These are phyloP conservation scores for Xerophyta viscosa DNA, from an alignment of 106 monocot genomes.

Conservation along the genomic window DNA sequence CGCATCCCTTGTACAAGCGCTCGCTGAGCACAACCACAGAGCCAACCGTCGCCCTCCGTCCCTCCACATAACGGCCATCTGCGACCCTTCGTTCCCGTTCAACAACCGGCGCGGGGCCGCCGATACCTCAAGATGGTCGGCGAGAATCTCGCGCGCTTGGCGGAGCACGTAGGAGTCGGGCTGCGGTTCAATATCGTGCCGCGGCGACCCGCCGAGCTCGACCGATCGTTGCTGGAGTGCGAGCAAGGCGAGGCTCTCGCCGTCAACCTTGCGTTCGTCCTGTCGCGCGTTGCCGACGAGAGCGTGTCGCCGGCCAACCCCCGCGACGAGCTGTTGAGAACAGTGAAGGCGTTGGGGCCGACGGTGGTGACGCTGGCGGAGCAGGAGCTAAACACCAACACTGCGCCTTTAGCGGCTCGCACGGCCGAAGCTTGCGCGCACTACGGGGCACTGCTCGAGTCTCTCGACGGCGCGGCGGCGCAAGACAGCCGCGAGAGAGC, in stretches of 20 bases:
- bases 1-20: slow-evolving; percentile 19
- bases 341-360: slow-evolving; percentile 40
- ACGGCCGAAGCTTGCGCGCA: slow-evolving; percentile 50
- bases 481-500: slow-evolving; percentile 30
- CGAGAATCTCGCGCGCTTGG: slow-evolving; percentile 27
- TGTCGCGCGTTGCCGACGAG: slow-evolving; percentile 69
- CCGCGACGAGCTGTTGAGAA: slow-evolving; percentile 68
- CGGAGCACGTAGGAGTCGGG: slow-evolving; percentile 25
- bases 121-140: slow-evolving; percentile 21
- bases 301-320: slow-evolving; percentile 81
- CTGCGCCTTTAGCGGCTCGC: slow-evolving; percentile 55
- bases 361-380: slow-evolving; percentile 47
- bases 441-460: slow-evolving; percentile 58
- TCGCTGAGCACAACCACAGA: slow-evolving; percentile 1
- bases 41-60: slow-evolving; percentile 1
- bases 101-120: not conserved
- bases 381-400: slow-evolving; percentile 76
- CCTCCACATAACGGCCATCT: slow-evolving; percentile 15
- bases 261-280: slow-evolving; percentile 60
- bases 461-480: slow-evolving; percentile 33
- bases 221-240: slow-evolving; percentile 31
- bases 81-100: slow-evolving; percentile 3
- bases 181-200: slow-evolving; percentile 46
- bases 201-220: slow-evolving; percentile 27
- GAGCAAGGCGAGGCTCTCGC: slow-evolving; percentile 57